Conservation (phyloP, 2,329 filamentous ascomycete genomes). For the Ophiostoma piceae region DNA sequence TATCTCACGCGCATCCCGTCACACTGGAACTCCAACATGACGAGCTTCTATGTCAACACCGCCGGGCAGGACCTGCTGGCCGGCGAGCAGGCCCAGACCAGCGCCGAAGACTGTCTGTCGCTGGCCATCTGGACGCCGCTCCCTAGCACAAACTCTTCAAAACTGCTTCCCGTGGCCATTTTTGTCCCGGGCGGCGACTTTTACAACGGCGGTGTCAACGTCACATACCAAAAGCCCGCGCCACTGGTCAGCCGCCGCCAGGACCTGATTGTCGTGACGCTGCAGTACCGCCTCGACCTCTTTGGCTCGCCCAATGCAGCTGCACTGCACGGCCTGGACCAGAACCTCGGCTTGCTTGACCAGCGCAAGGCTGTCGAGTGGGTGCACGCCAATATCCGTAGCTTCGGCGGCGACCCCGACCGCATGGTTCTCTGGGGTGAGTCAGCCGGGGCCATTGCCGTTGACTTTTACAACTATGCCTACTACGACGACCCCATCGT, state of each 20-base stretch:
- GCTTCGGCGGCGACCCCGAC: slow-evolving; percentile 43
- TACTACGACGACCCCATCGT: slow-evolving; percentile 47
- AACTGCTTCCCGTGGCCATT: not conserved
- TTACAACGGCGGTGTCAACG: slow-evolving; percentile 35
- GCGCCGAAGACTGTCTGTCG: slow-evolving; percentile 38
- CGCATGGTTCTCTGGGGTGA: slow-evolving; percentile 42
- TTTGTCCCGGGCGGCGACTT: slow-evolving; percentile 27
- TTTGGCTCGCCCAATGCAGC: slow-evolving; percentile 40
- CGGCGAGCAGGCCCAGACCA: slow-evolving; percentile 31
- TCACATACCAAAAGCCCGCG: slow-evolving; percentile 23
- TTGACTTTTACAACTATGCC: slow-evolving; percentile 47
- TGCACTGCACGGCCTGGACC: slow-evolving; percentile 8
- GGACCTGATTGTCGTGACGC: slow-evolving; percentile 43
- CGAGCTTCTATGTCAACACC: slow-evolving; percentile 16
- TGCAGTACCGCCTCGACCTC: slow-evolving; percentile 44
- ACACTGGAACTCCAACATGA: slow-evolving; percentile 31
- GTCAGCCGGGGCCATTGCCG: slow-evolving; percentile 38
- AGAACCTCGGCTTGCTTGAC: slow-evolving; percentile 46
- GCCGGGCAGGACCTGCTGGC: not conserved
- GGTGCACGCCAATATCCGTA: slow-evolving; percentile 42
- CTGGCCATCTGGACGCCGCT: slow-evolving; percentile 36
- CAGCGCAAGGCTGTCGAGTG: slow-evolving; percentile 48
- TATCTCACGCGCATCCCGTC: slow-evolving; percentile 23
- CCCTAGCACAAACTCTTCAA: slow-evolving; percentile 29
- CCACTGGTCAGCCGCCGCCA: slow-evolving; percentile 38